A percentile compares a stretch with the other conserved stretches of the same genome.
Conservation (phyloP, 257 asterid species). For the Capsicum rhomboideum region DNA sequence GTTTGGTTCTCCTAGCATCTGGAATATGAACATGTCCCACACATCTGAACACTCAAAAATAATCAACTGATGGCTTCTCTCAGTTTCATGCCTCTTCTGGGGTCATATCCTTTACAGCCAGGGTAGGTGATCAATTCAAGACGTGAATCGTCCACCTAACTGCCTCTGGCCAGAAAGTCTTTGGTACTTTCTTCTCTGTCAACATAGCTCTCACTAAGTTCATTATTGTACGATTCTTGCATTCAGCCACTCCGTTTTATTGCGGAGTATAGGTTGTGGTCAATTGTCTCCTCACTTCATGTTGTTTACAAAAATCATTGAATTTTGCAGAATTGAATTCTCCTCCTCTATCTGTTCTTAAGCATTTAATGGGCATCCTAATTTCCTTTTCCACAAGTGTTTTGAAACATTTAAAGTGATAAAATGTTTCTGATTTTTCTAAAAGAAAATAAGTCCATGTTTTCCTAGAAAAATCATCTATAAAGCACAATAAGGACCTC, state of each 20-base stretch:
- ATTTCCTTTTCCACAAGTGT: neutral
- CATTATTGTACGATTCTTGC: neutral
- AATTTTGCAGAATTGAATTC: neutral
- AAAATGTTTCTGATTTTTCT: neutral
- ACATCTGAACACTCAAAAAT: neutral
- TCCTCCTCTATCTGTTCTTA: neutral
- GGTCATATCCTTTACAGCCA: neutral
- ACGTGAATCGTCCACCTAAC: neutral
- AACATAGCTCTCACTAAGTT: neutral
- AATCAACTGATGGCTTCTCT: neutral
- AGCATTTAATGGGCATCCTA: neutral
- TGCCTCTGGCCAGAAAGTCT: neutral
- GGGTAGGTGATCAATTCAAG: neutral
- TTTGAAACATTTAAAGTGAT: neutral
- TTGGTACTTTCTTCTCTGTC: neutral
- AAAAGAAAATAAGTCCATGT: neutral
- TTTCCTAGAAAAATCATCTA: neutral
- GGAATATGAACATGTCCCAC: neutral
- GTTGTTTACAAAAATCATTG: neutral
- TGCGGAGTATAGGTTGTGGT: neutral
- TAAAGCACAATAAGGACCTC: neutral
- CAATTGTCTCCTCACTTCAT: neutral
- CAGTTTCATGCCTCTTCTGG: neutral
- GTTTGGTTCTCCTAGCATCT: neutral
- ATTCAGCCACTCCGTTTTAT: neutral